Conservation (phyloP, 2,329 filamentous ascomycete genomes). For the Botryotinia calthae region DNA sequence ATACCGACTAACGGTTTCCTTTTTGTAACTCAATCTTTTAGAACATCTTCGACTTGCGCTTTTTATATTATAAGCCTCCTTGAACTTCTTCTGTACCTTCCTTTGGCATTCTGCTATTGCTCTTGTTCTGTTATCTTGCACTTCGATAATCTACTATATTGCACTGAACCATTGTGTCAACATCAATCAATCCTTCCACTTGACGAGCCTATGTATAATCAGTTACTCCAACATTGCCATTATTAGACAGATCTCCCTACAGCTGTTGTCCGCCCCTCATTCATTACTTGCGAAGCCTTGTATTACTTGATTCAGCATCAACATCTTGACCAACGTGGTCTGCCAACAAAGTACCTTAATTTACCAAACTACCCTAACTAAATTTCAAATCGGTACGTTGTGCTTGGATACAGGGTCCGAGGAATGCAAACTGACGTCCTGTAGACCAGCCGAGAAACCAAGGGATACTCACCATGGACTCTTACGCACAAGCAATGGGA, state of each 20-base stretch:
- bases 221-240: slow-evolving; percentile 32
- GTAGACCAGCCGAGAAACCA: slow-evolving; percentile 26
- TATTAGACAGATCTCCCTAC: slow-evolving; percentile 39
- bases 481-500: slow-evolving; percentile 56
- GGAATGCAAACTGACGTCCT: slow-evolving; percentile 31
- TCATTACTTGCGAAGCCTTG: slow-evolving; percentile 35
- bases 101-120: slow-evolving; percentile 38
- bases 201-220: slow-evolving; percentile 39
- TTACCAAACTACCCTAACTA: slow-evolving; percentile 20
- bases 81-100: slow-evolving; percentile 40
- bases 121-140: slow-evolving; percentile 28
- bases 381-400: slow-evolving; percentile 27
- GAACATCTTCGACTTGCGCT: slow-evolving; percentile 39
- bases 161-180: slow-evolving; percentile 23
- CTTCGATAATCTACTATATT: slow-evolving; percentile 31
- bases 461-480: slow-evolving; percentile 35
- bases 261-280: slow-evolving; percentile 42
- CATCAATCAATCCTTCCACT: slow-evolving; percentile 16
- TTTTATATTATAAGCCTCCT: slow-evolving; percentile 34
- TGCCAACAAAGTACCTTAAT: slow-evolving; percentile 27
- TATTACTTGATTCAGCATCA: slow-evolving; percentile 24
- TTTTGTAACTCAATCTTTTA: slow-evolving; percentile 38
- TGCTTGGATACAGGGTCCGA: slow-evolving; percentile 16
- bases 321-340: slow-evolving; percentile 21
- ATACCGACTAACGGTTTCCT: slow-evolving; percentile 38